phyloP scores from a whole-genome alignment of 2,329 filamentous ascomycete species.

The Colletotrichum nymphaeae region DNA sequence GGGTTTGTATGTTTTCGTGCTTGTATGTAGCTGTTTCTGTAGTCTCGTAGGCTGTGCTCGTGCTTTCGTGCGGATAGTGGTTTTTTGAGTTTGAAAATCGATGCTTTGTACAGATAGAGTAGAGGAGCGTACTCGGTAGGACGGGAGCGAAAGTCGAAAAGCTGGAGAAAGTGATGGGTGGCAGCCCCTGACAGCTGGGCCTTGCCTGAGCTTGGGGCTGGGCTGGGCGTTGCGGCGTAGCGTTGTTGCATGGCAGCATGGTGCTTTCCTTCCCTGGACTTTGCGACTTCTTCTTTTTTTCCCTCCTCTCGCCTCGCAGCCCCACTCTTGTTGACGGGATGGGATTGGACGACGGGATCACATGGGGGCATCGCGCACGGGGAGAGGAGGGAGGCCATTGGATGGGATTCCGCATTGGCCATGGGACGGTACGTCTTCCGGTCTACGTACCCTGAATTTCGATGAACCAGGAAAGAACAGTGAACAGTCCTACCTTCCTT shows the following conservation, averaged over 20 bases:
- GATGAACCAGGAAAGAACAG: neutral
- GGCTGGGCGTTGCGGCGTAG: conserved; percentile 13
- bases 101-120: neutral
- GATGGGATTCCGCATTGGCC: conserved; percentile 24
- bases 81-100: neutral
- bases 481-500: too few species aligned
- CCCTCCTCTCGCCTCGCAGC: neutral
- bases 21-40: too few species aligned
- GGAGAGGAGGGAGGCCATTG: conserved; percentile 18
- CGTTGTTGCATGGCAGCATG: conserved; percentile 12
- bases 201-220: neutral
- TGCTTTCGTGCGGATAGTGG: neutral
- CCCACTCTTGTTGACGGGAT: neutral
- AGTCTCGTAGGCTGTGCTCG: neutral
- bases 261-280: neutral
- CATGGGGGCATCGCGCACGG: neutral
- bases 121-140: neutral
- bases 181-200: conserved; percentile 22
- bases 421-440: neutral
- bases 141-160: neutral
- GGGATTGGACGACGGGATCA: conserved; percentile 24
- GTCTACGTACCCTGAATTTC: neutral
- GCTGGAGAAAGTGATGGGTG: neutral
- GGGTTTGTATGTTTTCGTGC: neutral
- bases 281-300: neutral